Percentiles rank a stretch among this genome's conserved stretches.
Evolutionary conservation across 495 filamentous ascomycete genomes (phyloP).

Genomic region (Beverwykella pulmonaria): DNA sequence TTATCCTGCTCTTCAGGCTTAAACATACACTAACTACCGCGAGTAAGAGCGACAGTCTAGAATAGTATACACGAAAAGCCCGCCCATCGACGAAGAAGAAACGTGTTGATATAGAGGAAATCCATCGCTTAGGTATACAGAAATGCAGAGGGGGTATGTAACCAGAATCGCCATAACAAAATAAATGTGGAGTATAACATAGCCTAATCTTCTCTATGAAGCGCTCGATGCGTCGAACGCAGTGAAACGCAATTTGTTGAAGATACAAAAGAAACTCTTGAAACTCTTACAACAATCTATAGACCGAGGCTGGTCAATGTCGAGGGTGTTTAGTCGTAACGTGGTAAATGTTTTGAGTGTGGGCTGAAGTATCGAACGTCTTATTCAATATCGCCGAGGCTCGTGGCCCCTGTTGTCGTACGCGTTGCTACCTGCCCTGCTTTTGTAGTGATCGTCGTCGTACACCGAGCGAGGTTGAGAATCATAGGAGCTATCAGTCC

Average conservation of each 20-base stretch:
- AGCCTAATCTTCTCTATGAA: conserved; percentile 1
- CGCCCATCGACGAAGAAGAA: not conserved
- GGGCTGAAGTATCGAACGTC: not conserved
- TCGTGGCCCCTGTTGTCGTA: conserved; percentile 31
- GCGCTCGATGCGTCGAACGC: not conserved
- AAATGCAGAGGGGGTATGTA: conserved; percentile 19
- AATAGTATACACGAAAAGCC: not conserved
- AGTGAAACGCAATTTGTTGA: not conserved
- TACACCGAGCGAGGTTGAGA: conserved; percentile 29
- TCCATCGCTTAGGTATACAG: not conserved
- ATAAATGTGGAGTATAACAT: not conserved
- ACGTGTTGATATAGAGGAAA: not conserved
- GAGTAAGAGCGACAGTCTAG: conserved; percentile 3
- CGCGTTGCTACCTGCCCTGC: conserved; percentile 8
- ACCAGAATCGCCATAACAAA: conserved; percentile 3
- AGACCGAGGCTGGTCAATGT: not conserved
- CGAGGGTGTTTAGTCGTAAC: conserved; percentile 1
- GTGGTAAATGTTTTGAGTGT: conserved; percentile 1
- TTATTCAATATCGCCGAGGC: conserved; percentile 22
- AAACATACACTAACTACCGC: not conserved
- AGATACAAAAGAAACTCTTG: conserved; percentile 11
- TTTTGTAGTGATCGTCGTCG: conserved; percentile 28
- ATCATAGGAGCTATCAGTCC: conserved; percentile 24
- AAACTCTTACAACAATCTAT: not conserved
- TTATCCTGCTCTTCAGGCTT: not conserved